phyloP scores from a whole-genome alignment of 2,329 filamentous ascomycete species.

The Parastagonospora avenae region DNA sequence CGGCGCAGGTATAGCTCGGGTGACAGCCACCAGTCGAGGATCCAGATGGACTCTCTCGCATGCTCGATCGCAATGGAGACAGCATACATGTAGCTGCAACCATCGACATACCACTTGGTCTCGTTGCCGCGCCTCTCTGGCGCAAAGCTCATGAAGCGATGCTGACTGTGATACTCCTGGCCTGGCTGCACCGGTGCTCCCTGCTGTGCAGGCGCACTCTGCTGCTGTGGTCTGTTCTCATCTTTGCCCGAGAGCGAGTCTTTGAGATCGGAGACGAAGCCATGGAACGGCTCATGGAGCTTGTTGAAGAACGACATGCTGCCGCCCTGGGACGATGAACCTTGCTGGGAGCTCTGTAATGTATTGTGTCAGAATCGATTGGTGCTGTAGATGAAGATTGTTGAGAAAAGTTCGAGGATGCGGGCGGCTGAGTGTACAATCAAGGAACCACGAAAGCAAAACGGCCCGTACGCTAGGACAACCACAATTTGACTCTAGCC shows the following conservation, averaged over 20 bases:
- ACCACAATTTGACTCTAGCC: constrained; percentile 14
- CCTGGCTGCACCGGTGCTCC: constrained; percentile 20
- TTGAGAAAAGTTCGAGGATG: background rate
- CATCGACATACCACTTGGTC: constrained; percentile 88
- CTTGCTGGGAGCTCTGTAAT: constrained; percentile 16
- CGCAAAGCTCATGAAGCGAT: constrained; percentile 70
- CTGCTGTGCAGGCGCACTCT: constrained; percentile 23
- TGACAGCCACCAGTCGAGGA: constrained; percentile 87
- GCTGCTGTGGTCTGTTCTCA: constrained; percentile 49
- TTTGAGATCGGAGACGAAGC: constrained; percentile 57
- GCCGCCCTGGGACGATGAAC: constrained; percentile 32
- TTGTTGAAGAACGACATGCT: constrained; percentile 59
- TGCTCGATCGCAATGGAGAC: constrained; percentile 79
- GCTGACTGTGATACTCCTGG: constrained; percentile 50
- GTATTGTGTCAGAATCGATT: too few species aligned
- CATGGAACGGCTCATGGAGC: constrained; percentile 58
- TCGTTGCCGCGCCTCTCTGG: constrained; percentile 72
- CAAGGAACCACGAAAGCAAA: constrained; percentile 5
- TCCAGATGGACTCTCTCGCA: constrained; percentile 79
- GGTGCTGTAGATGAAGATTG: background rate
- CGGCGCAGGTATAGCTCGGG: constrained; percentile 87
- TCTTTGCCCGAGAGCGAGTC: constrained; percentile 55
- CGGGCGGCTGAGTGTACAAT: constrained; percentile 1
- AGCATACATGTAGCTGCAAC: constrained; percentile 75
- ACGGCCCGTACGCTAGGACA: constrained; percentile 17